phyloP scores from a whole-genome alignment of 2,329 filamentous ascomycete genomes.

The Sarocladium strictum region DNA sequence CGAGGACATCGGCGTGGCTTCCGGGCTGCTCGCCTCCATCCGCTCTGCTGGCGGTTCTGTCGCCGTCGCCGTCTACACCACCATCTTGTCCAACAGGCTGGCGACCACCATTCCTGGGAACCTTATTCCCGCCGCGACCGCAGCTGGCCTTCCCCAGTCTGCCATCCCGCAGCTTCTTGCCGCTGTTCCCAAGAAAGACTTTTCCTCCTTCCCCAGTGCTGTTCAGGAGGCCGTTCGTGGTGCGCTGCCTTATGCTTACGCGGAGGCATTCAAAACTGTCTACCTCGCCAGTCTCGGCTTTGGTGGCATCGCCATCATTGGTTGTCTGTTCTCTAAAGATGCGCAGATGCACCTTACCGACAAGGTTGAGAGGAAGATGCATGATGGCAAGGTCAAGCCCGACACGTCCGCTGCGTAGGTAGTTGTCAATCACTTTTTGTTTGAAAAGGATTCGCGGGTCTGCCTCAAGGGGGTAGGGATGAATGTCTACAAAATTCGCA shows the following conservation, averaged over 20 bases:
- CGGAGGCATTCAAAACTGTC: slow-evolving; percentile 33
- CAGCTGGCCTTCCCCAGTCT: slow-evolving; percentile 28
- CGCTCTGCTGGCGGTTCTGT: slow-evolving; percentile 31
- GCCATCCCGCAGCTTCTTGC: slow-evolving; percentile 26
- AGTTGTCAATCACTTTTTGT: no score
- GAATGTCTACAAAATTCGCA: no score
- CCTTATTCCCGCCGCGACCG: slow-evolving; percentile 26
- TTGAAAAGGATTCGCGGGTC: no score
- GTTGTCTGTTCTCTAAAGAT: slow-evolving; percentile 28
- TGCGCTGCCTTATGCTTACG: slow-evolving; percentile 26
- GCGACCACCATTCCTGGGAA: slow-evolving; percentile 26
- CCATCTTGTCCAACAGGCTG: slow-evolving; percentile 32
- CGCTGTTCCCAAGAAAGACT: slow-evolving; percentile 23
- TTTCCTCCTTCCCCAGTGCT: slow-evolving; percentile 24
- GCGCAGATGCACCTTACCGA: slow-evolving; percentile 26
- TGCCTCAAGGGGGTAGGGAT: no score
- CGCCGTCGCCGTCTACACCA: slow-evolving; percentile 32
- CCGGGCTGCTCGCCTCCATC: slow-evolving; percentile 32
- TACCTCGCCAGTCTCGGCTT: slow-evolving; percentile 33
- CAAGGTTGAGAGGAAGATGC: slow-evolving; percentile 29
- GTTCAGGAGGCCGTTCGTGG: slow-evolving; percentile 24
- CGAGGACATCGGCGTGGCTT: slow-evolving; percentile 34
- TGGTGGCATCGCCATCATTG: slow-evolving; percentile 29
- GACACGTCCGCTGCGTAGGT: background rate
- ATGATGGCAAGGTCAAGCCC: slow-evolving; percentile 10